Percentiles rank a stretch among this genome's conserved stretches.
Conservation (phyloP, 345 rosid species). For the Turritis glabra region DNA sequence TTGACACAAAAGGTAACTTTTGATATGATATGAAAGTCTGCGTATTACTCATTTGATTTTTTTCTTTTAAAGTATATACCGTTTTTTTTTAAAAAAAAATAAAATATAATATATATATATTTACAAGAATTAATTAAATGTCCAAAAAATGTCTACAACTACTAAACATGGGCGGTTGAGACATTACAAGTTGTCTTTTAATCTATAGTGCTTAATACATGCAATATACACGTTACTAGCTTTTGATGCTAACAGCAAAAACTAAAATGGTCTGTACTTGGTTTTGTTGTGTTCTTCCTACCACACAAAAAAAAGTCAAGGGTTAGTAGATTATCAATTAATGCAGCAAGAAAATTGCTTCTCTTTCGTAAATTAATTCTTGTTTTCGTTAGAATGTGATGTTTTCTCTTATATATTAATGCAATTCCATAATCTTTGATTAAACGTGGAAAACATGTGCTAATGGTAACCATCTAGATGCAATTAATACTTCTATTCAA, state of each 20-base stretch:
- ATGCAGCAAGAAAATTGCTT: slow-evolving; percentile 27
- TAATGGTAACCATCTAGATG: slow-evolving; percentile 4
- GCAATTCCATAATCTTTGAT: slow-evolving; percentile 17
- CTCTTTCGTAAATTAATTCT: neutral
- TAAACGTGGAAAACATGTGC: slow-evolving; percentile 20
- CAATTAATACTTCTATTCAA: neutral
- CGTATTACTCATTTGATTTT: neutral
- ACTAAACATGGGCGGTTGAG: slow-evolving; percentile 31
- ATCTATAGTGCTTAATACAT: slow-evolving; percentile 14
- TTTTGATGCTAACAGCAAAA: slow-evolving; percentile 24
- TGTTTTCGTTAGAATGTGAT: slow-evolving; percentile 8
- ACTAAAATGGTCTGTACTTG: slow-evolving; percentile 18
- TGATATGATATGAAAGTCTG: slow-evolving; percentile 1
- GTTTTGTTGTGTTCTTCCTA: slow-evolving; percentile 30
- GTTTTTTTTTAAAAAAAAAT: too few relatives aligned
- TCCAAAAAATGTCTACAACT: slow-evolving; percentile 2
- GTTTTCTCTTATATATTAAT: neutral
- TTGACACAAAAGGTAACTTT: slow-evolving; percentile 10
- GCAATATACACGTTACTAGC: slow-evolving; percentile 21
- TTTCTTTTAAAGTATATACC: neutral
- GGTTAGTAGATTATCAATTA: slow-evolving; percentile 31
- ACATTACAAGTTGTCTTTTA: slow-evolving; percentile 19
- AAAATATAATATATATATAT: neutral
- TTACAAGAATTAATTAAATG: neutral
- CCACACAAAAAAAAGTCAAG: slow-evolving; percentile 28